Evolutionary conservation across 2,329 filamentous ascomycete species (phyloP), one percentile per base, ranked within the genome.

Genomic region (Ceratocystis ficicola): DNA sequence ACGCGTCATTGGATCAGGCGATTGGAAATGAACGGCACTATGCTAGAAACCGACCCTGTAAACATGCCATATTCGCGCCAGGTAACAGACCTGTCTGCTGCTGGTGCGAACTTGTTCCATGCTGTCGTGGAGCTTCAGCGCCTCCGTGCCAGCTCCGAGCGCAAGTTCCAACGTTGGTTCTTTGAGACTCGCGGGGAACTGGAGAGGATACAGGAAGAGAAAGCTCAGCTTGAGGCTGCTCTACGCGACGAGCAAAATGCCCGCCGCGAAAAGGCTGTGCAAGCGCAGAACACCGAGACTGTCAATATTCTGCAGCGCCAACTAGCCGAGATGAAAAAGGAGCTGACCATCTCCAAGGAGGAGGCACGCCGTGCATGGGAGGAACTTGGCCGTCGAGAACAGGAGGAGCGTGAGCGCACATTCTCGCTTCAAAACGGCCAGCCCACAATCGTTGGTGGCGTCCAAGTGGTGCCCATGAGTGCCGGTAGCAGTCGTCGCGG

Each of bases 161-260:
- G 94, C 69, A 97, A 97, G 74, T 99, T 99, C 71, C 94, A 99
- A 76, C 84, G 94, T 63, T 99, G 94, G 94, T 97, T 97, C 76
- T 96, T 95, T 71, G 94, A 99, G 74, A 96, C 92, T 6, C 83
- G 92, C 63, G 83, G 87, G 41, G 92, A 97, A 70, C 85, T 95
- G 70, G 94, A 97, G 77, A 86, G 88, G 32, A 83, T 86, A 62
- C 87, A 89, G 70, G 94, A 97, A 75, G 80, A 88, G 46, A 89
- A 90, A 66, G 91, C 85, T 2, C 84, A 92, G 73, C 77, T 96
- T n/a, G 87, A 95, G 72, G 80, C 81, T 44, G 83, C 86, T 50
- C 77, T 96, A n/a, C 82, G 87, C 57, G 81, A 85, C 48, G 92
- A 96, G 75, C 83, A 89, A 64, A 81, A 86, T 46, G 85, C 90